Conservation (phyloP, 192 early-diverging fungal genomes). For the Thamnidium elegans region DNA sequence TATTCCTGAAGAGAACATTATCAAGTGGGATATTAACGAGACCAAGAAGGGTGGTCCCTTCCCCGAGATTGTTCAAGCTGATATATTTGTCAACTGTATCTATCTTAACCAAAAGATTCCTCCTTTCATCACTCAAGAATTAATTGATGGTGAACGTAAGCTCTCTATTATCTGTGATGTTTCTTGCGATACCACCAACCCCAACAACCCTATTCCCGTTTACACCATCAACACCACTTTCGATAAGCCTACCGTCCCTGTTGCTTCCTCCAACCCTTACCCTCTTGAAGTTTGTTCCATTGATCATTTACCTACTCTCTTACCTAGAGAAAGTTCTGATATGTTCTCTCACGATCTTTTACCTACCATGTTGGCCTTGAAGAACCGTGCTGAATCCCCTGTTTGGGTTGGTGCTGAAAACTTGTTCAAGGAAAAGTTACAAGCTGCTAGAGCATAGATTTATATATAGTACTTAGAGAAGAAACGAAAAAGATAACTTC, state of each 20-base stretch:
- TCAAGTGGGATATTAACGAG: slow-evolving; percentile 96
- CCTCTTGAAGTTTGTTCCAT: slow-evolving; percentile 92
- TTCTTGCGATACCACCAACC: slow-evolving; percentile 95
- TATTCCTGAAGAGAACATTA: slow-evolving; percentile 82
- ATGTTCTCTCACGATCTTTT: slow-evolving; percentile 83
- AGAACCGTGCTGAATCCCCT: slow-evolving; percentile 58
- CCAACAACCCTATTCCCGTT: slow-evolving; percentile 95
- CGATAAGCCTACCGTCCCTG: slow-evolving; percentile 80
- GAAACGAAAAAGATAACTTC: too few species aligned
- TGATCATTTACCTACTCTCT: slow-evolving; percentile 92
- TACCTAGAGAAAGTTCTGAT: slow-evolving; percentile 91
- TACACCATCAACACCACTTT: slow-evolving; percentile 93
- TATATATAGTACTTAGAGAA: too few species aligned
- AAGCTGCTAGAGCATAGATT: slow-evolving; percentile 30
- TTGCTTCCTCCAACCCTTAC: slow-evolving; percentile 57
- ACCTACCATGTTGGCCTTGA: slow-evolving; percentile 75
- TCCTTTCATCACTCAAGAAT: slow-evolving; percentile 86
- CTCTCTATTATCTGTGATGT: slow-evolving; percentile 91
- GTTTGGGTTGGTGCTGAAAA: slow-evolving; percentile 85
- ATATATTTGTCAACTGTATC: slow-evolving; percentile 99
- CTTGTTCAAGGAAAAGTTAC: slow-evolving; percentile 81
- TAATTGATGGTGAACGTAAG: slow-evolving; percentile 66
- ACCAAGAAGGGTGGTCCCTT: slow-evolving; percentile 93
- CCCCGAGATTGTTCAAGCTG: slow-evolving; percentile 77
- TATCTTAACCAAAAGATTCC: slow-evolving; percentile 91